phyloP scores from a whole-genome alignment of 805 yeast species.

The Pichia pseudocactophila region DNA sequence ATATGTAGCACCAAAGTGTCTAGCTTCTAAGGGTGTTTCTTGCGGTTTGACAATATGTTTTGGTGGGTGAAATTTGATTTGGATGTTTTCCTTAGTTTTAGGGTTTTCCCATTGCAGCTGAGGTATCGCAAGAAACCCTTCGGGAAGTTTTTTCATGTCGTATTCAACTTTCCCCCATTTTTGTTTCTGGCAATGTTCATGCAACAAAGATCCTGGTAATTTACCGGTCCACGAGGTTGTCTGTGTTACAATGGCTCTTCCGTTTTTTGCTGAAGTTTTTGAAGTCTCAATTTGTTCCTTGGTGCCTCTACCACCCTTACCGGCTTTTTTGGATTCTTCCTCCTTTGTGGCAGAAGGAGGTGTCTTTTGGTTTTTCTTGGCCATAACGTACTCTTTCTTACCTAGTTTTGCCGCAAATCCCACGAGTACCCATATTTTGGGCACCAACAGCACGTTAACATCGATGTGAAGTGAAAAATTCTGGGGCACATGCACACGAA shows the following conservation, averaged over 20 bases:
- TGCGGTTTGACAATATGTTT: conserved; percentile 49
- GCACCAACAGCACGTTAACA: no score
- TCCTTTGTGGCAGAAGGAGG: not conserved
- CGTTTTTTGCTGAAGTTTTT: conserved; percentile 14
- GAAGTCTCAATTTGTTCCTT: not conserved
- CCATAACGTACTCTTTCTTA: conserved; percentile 12
- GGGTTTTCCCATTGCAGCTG: conserved; percentile 68
- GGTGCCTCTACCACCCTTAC: conserved; percentile 12
- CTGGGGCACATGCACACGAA: no score
- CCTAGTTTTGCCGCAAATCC: no score
- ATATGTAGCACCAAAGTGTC: conserved; percentile 85
- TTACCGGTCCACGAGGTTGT: conserved; percentile 91
- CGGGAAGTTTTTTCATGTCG: conserved; percentile 43
- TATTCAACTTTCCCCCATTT: conserved; percentile 86
- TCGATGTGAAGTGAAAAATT: no score
- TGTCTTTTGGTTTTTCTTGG: conserved; percentile 8
- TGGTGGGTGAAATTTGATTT: conserved; percentile 46
- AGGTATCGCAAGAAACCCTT: conserved; percentile 60
- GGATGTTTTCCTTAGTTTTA: conserved; percentile 60
- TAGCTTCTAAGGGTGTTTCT: conserved; percentile 79
- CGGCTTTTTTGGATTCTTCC: conserved; percentile 4
- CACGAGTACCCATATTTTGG: no score
- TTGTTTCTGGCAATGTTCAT: conserved; percentile 78
- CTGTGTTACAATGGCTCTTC: conserved; percentile 48
- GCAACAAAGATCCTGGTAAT: conserved; percentile 74